Percentiles rank a stretch among this genome's conserved stretches.
These are phyloP conservation scores for Alternaria sp. DNA, from an alignment of 2,329 filamentous ascomycete genomes.

Conservation along the genomic window DNA sequence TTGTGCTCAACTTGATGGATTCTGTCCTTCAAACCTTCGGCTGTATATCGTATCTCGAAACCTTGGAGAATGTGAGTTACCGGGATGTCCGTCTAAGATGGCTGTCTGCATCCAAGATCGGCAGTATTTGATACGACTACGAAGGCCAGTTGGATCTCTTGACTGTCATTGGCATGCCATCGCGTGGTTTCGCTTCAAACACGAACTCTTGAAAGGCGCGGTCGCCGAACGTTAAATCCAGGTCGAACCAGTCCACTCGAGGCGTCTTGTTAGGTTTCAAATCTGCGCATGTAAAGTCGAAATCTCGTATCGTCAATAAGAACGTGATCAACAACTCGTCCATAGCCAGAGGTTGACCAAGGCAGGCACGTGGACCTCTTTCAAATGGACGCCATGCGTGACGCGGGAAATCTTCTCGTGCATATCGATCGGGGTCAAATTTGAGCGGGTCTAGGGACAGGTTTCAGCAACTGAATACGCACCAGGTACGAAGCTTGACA, in stretches of 20 bases:
- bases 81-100: background rate
- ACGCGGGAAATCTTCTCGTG: constrained; percentile 52
- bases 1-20: too few species aligned
- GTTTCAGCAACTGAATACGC: background rate
- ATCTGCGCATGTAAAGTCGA: constrained; percentile 55
- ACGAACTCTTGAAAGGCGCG: constrained; percentile 42
- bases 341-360: constrained; percentile 65
- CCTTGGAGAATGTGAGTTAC: background rate
- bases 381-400: constrained; percentile 65
- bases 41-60: background rate
- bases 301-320: constrained; percentile 59
- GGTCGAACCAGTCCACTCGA: constrained; percentile 35
- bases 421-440: constrained; percentile 48
- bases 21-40: too few species aligned
- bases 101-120: background rate
- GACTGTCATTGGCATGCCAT: constrained; percentile 45
- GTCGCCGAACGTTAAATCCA: constrained; percentile 43
- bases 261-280: constrained; percentile 39
- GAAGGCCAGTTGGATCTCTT: constrained; percentile 27
- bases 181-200: constrained; percentile 43
- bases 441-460: constrained; percentile 13
- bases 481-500: background rate
- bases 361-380: constrained; percentile 63
- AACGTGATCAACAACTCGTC: constrained; percentile 62
- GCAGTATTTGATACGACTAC: background rate